A percentile compares a stretch with the other conserved stretches of the same genome.
Evolutionary conservation across 139 green algal genomes (phyloP).

Genomic region (Dunaliella primolecta): DNA sequence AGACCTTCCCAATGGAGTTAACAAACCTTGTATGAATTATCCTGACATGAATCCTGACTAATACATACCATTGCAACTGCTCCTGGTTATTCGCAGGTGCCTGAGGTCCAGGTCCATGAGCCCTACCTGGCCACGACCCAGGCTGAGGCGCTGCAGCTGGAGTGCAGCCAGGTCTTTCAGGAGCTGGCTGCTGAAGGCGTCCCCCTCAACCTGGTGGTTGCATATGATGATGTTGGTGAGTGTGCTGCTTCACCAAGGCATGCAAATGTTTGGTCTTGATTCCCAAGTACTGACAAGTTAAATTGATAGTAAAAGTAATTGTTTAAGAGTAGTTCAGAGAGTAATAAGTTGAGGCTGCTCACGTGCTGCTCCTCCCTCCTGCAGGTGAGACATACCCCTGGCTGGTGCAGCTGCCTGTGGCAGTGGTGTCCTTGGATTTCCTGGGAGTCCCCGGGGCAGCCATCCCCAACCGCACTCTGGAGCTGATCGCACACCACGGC

Average conservation of each 20-base stretch:
- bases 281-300: too few species aligned
- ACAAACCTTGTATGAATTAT: too few species aligned
- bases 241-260: too few species aligned
- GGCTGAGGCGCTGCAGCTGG: slow-evolving; percentile 29
- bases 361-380: too few species aligned
- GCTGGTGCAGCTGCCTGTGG: slow-evolving; percentile 65
- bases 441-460: slow-evolving; percentile 58
- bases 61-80: too few species aligned
- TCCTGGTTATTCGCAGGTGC: too few species aligned
- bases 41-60: too few species aligned
- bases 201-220: slow-evolving; percentile 73
- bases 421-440: slow-evolving; percentile 77
- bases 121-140: slow-evolving; percentile 56
- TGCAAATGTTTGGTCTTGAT: too few species aligned
- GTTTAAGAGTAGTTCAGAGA: too few species aligned
- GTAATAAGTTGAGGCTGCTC: too few species aligned
- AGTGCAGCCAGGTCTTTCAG: slow-evolving; percentile 54
- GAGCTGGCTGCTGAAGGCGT: slow-evolving; percentile 50
- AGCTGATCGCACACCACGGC: slow-evolving; percentile 65
- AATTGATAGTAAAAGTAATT: too few species aligned
- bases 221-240: slow-evolving; percentile 73
- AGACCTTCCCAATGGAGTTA: too few species aligned
- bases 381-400: slow-evolving; percentile 62
- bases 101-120: slow-evolving; percentile 83
- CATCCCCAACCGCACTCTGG: slow-evolving; percentile 50